phyloP scores from a whole-genome alignment of 2,329 filamentous ascomycete genomes.

The Aspergillus amoenus region DNA sequence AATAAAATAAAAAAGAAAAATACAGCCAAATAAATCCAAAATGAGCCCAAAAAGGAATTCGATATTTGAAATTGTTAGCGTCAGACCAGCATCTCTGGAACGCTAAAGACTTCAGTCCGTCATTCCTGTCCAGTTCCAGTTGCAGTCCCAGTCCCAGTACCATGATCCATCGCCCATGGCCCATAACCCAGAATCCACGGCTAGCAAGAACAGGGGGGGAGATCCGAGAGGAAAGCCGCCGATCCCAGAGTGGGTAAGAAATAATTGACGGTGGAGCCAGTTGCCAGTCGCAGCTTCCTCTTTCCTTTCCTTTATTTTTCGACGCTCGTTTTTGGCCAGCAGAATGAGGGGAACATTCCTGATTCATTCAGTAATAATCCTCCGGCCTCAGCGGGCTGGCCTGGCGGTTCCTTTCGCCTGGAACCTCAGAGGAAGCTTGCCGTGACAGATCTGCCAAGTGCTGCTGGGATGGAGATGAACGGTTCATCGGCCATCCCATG shows the following conservation, averaged over 20 bases:
- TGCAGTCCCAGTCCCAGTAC: too few species aligned
- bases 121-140: too few species aligned
- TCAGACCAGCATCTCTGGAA: slow-evolving; percentile 3
- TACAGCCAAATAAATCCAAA: not conserved
- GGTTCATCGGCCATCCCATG: not conserved
- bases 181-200: too few species aligned
- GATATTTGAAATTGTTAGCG: slow-evolving; percentile 4
- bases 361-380: not conserved
- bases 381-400: not conserved
- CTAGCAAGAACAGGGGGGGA: slow-evolving; percentile 7
- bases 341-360: not conserved
- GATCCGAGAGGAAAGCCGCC: slow-evolving; percentile 14
- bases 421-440: slow-evolving; percentile 2
- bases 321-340: not conserved
- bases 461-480: not conserved
- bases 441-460: slow-evolving; percentile 28
- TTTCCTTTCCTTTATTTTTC: not conserved
- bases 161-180: too few species aligned
- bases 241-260: slow-evolving; percentile 21
- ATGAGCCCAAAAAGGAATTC: not conserved
- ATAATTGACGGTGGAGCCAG: not conserved
- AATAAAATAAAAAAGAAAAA: too few species aligned
- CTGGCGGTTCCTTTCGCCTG: slow-evolving; percentile 19
- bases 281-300: not conserved
- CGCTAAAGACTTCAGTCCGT: not conserved